Evolutionary conservation across 2,329 filamentous ascomycete genomes (phyloP), one percentile per base, ranked within the genome.

Genomic region (Cladosporium halotolerans): DNA sequence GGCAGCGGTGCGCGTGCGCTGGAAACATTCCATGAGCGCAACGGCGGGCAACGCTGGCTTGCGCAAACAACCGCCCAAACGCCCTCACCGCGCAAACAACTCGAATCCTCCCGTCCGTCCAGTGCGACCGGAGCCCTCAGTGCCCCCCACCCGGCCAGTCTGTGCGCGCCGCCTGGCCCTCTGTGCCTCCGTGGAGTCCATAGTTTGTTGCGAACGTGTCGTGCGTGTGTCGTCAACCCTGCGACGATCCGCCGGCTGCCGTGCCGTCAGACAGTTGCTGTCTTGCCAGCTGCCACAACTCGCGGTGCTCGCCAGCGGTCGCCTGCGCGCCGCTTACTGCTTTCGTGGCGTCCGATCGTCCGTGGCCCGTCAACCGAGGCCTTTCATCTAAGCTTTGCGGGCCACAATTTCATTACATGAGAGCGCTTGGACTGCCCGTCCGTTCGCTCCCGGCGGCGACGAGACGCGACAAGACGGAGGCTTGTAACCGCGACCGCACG

Each of bases 331-430:
- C 38, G 47, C 38, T 50, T 41, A 28, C 47, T 50, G 23, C 31
- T 28, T 47, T 36, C 18, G 33, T 39, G 33, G 45, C 45, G 45
- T 39, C 16, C 33, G 45, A 47, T 43, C 48, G 28, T 19, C 48
- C 48, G 40, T 44, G 10, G 34, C 32, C 16, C 13, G 3, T 18
- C 31, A 51, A 51, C 40, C 40, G 39, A 43, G 31, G 39, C 41
- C 18, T 42, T 11, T 36, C 16, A 43, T 38, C 40, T 39, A 39
- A 13, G 36, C 10, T 9, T 14, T 14, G 11, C n/a, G 1, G 4
- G 4, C 36, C 36, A n/a, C n/a, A 39, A 39, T 14, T 8, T n/a
- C 16, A 39, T 14, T 39, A 9, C 16, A 14, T 14, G 8, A 9
- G 10, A 14, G 36, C 8, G n/a, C 11, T 9, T n/a, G 36, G 40